phyloP scores from a whole-genome alignment of 331 rosid species.

The Pyracantha coccinea region DNA sequence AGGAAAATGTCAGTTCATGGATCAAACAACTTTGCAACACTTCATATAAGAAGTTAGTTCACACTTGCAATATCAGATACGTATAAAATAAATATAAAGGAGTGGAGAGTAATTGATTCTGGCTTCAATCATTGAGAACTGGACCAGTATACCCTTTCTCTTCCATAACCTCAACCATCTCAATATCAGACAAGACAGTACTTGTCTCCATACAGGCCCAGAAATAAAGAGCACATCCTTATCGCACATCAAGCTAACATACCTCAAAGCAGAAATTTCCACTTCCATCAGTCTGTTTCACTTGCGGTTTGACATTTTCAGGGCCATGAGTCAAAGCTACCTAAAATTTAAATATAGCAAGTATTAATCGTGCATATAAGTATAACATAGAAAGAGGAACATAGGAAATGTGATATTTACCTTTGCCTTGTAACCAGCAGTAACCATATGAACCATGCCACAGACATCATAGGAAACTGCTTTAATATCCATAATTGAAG shows the following conservation, averaged over 20 bases:
- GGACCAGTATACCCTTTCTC: not conserved
- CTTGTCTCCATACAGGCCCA: not conserved
- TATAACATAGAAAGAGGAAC: constrained; percentile 1
- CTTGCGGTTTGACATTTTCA: constrained; percentile 87
- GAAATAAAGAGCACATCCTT: not conserved
- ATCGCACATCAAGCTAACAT: constrained; percentile 20
- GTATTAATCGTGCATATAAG: not conserved
- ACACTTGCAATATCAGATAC: not conserved
- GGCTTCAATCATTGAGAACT: not conserved
- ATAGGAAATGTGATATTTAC: constrained; percentile 24
- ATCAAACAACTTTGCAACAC: not conserved
- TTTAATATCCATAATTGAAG: constrained; percentile 67
- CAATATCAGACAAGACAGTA: constrained; percentile 11
- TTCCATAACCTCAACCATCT: not conserved
- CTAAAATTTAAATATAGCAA: constrained; percentile 29
- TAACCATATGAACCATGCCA: constrained; percentile 69
- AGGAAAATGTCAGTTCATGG: not conserved
- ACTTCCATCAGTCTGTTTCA: constrained; percentile 64
- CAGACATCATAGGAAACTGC: constrained; percentile 86
- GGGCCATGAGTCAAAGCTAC: constrained; percentile 99
- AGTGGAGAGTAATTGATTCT: not conserved
- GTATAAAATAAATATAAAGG: not conserved
- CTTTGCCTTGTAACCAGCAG: constrained; percentile 71
- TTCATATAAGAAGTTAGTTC: not conserved
- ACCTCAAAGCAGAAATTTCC: constrained; percentile 99